Evolutionary conservation across 1,284 basidiomycete species (phyloP).

Genomic region (Ustilago trichophora): DNA sequence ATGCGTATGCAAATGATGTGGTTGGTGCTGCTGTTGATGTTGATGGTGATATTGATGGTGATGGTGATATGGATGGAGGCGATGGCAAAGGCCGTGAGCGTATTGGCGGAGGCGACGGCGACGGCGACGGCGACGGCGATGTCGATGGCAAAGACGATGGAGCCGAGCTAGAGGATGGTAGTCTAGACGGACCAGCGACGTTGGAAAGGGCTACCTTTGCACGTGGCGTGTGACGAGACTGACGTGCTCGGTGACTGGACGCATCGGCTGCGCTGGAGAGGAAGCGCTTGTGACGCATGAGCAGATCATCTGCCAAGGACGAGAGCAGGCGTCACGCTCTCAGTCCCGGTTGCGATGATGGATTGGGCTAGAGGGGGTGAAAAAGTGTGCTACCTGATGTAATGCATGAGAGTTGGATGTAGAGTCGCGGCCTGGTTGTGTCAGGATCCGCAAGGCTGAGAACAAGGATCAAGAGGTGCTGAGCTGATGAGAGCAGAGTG

Average conservation of each 20-base stretch:
- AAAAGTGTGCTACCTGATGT: conserved; percentile 10
- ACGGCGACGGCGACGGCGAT: conserved; percentile 6
- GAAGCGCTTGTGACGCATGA: conserved; percentile 42
- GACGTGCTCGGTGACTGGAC: conserved; percentile 6
- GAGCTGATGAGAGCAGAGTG: background rate
- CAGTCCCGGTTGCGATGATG: conserved; percentile 18
- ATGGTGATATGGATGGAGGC: background rate
- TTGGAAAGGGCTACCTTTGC: conserved; percentile 4
- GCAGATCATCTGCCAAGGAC: conserved; percentile 40
- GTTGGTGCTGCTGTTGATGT: background rate
- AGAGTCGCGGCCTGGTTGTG: background rate
- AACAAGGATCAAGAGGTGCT: background rate
- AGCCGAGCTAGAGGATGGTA: conserved; percentile 1
- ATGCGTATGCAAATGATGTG: background rate
- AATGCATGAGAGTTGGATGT: conserved; percentile 15
- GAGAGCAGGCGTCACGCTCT: conserved; percentile 26
- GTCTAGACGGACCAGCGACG: conserved; percentile 28
- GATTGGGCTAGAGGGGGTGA: background rate
- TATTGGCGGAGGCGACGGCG: conserved; percentile 36
- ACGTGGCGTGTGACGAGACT: conserved; percentile 3
- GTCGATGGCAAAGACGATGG: conserved; percentile 8
- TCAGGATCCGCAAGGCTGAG: conserved; percentile 1
- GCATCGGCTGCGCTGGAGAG: conserved; percentile 31
- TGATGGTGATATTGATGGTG: conserved; percentile 3
- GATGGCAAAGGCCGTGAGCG: too few relatives aligned